These are phyloP conservation scores for Fraxinus nigra DNA, from an alignment of 305 asterid genomes.

Conservation along the genomic window DNA sequence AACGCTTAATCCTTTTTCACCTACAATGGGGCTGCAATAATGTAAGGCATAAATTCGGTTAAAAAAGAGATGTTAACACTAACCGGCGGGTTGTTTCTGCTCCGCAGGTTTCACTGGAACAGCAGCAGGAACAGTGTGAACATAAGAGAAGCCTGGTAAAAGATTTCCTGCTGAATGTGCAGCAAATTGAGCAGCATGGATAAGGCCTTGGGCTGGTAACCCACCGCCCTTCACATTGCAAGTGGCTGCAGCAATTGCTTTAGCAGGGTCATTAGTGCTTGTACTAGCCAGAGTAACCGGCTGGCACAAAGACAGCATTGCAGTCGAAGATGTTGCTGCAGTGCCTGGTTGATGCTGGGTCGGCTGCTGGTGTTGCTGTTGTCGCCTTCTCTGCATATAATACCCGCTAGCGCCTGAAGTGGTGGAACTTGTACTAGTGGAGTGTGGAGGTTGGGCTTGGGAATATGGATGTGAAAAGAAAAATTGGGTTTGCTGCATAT, in stretches of 20 bases:
- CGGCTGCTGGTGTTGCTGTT: constrained; percentile 52
- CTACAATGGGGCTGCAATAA: constrained; percentile 20
- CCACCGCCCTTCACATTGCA: constrained; percentile 59
- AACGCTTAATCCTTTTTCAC: background rate
- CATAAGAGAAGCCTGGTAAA: constrained; percentile 65
- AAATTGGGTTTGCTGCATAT: constrained; percentile 58
- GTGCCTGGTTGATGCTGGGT: constrained; percentile 41
- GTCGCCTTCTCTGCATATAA: constrained; percentile 55
- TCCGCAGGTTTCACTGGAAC: constrained; percentile 75
- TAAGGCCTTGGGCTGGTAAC: constrained; percentile 46
- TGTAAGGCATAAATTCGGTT: background rate
- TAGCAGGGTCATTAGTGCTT: constrained; percentile 79
- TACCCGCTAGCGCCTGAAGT: constrained; percentile 48
- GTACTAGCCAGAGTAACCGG: constrained; percentile 42
- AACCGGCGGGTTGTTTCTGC: constrained; percentile 88
- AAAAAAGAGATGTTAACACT: constrained; percentile 25
- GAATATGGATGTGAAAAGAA: constrained; percentile 62
- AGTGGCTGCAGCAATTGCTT: constrained; percentile 86
- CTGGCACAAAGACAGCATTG: constrained; percentile 48
- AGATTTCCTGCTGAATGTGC: constrained; percentile 52
- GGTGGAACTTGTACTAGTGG: constrained; percentile 37
- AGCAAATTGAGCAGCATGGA: constrained; percentile 58
- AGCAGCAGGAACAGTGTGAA: constrained; percentile 63
- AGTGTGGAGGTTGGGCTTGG: constrained; percentile 55
- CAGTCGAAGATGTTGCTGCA: constrained; percentile 38